Conservation (phyloP, 108 stramenopile species). For the Asterionellopsis glacialis region DNA sequence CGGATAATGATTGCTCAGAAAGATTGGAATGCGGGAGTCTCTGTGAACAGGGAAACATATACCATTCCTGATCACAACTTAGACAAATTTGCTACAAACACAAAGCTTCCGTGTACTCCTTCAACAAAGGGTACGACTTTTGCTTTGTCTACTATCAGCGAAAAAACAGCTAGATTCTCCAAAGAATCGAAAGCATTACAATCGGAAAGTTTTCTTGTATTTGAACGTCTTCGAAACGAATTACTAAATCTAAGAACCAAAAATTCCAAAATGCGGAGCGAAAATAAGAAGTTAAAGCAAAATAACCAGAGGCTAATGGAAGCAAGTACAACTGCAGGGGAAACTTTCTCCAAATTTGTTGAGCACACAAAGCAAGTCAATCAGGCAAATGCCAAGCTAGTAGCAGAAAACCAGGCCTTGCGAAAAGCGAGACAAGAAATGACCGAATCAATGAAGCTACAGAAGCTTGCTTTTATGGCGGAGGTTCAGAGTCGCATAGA, state of each 20-base stretch:
- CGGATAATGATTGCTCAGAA: conserved; percentile 7
- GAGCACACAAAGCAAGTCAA: too few species aligned
- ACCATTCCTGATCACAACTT: background rate
- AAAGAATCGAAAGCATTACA: conserved; percentile 54
- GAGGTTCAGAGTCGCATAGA: too few species aligned
- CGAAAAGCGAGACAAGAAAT: too few species aligned
- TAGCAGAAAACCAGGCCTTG: too few species aligned
- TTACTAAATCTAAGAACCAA: conserved; percentile 49
- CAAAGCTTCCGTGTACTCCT: background rate
- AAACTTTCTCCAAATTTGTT: too few species aligned
- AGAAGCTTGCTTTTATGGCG: too few species aligned
- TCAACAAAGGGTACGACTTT: too few species aligned
- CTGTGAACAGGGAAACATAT: conserved; percentile 8
- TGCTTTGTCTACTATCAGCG: too few species aligned
- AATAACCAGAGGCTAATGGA: conserved; percentile 68
- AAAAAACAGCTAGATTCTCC: background rate
- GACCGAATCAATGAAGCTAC: too few species aligned
- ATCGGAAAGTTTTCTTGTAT: conserved; percentile 68
- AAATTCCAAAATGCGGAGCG: conserved; percentile 44
- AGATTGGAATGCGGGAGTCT: background rate
- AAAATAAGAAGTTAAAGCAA: conserved; percentile 60
- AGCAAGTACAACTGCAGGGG: conserved; percentile 66
- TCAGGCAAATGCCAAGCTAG: too few species aligned
- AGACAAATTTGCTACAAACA: background rate
- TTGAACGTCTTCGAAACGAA: conserved; percentile 66